Base-by-base conservation (phyloP, 148 eudicot species). In the Pharnaceum exiguum region DNA sequence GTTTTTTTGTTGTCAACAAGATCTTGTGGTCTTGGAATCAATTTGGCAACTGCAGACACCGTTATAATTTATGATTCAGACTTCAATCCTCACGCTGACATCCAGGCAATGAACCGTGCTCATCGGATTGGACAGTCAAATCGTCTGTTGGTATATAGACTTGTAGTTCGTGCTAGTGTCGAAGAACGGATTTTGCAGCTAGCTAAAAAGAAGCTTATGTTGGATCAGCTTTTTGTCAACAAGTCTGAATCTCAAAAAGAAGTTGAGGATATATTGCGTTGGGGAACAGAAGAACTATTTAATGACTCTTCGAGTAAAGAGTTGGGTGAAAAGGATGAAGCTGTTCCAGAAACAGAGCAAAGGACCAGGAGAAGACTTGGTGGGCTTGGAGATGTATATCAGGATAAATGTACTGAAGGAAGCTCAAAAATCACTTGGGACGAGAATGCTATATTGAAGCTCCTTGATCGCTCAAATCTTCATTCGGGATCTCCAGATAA, bases 71-170 rank as follows among this genome's bases (percentile, higher is more conserved):
- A 89, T 67, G 99, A 94, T 66, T 94, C 99, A 28, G 99, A 94
- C 71, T 94, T 89, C 67, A 94, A 94, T 59, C 99, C 99, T 15
- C 99, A 94, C 76, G 99, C 96, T 12, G 99, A 94, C 69, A 89
- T 94, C 54, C 99, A 94, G 72, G 99, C 99, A 48, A 94, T 94
- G 99, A 94, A 94, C 57, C 89, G 99, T 62, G 99, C 99, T 5
- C 99, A 94, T 74, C 85, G 99, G 56, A 94, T 94, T 28, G 99
- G 99, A 28, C 99, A 94, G 62, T 82, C 96, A 12, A 94, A 94
- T 0, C 75, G 89, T 61, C 95, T 94, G 63, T 72, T 94, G 69
- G 96, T 94, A 53, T 94, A 83, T 74, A 74, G 99, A 80, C 89
- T 94, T 46, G 88, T 94, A 32, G 99, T 94, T 29, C 99, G 96